Conservation (phyloP, 163 green algal genomes). For the Chlorella variabilis region DNA sequence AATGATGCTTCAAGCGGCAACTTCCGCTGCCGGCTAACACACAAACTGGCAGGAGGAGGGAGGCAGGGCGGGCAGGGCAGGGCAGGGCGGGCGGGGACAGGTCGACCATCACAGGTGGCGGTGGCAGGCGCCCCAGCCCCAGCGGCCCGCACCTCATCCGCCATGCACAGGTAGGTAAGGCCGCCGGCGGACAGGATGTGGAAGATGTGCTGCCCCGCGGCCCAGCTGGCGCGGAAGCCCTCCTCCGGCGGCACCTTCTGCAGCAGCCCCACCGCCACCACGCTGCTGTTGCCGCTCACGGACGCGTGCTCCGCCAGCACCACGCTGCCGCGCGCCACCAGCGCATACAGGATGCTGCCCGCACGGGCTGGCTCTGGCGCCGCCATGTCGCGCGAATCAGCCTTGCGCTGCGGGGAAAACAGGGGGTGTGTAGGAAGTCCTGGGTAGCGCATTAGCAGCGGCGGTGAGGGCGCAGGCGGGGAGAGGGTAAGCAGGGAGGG, state of each 20-base stretch:
- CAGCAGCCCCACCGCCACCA: conserved; percentile 83
- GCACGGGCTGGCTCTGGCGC: neutral
- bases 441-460: too few species aligned
- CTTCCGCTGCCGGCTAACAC: too few species aligned
- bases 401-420: neutral
- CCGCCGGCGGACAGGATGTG: conserved; percentile 82
- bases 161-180: conserved; percentile 90
- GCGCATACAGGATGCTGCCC: conserved; percentile 64
- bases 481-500: too few species aligned
- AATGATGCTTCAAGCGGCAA: neutral
- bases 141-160: conserved; percentile 79
- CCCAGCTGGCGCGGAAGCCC: conserved; percentile 34
- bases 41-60: too few species aligned
- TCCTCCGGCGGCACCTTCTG: conserved; percentile 69
- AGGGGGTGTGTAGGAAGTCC: too few species aligned
- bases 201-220: conserved; percentile 85
- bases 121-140: too few species aligned
- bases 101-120: too few species aligned
- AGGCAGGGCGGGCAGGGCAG: neutral
- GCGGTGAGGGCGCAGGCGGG: too few species aligned
- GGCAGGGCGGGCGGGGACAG: too few species aligned
- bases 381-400: too few species aligned
- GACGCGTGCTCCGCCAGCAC: conserved; percentile 83
- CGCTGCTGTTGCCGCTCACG: conserved; percentile 75
- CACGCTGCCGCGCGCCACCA: conserved; percentile 78